These are phyloP conservation scores for Sordariomycetes sp. DNA, from an alignment of 2,329 filamentous ascomycete species.

Conservation along the genomic window DNA sequence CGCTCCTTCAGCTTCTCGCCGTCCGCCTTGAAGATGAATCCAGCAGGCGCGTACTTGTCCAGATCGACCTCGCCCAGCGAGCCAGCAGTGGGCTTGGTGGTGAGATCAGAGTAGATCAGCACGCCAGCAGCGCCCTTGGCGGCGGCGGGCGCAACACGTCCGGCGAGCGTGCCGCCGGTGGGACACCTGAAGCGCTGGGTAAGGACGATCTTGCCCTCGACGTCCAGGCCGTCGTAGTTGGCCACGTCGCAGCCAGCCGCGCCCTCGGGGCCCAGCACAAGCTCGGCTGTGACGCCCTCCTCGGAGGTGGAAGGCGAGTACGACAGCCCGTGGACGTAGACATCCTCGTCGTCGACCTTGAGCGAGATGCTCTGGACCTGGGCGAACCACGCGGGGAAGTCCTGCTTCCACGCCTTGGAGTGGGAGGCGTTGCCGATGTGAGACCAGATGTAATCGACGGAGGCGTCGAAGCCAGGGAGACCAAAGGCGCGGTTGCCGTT, in stretches of 20 bases:
- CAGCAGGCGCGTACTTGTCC: conserved; percentile 10
- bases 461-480: conserved; percentile 37
- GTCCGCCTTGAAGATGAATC: conserved; percentile 17
- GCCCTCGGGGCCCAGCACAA: conserved; percentile 17
- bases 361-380: conserved; percentile 19
- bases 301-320: conserved; percentile 20
- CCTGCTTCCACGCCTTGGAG: conserved; percentile 32
- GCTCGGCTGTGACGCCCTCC: conserved; percentile 15
- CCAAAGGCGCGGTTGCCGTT: conserved; percentile 42
- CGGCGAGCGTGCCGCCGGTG: conserved; percentile 18
- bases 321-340: conserved; percentile 15
- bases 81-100: conserved; percentile 18
- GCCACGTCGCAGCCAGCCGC: conserved; percentile 12
- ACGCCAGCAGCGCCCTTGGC: conserved; percentile 18
- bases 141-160: conserved; percentile 16
- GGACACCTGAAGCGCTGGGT: conserved; percentile 20
- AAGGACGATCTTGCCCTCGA: conserved; percentile 19
- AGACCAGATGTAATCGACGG: conserved; percentile 37
- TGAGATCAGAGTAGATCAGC: conserved; percentile 18
- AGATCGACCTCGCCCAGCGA: conserved; percentile 16
- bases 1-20: conserved; percentile 16
- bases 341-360: conserved; percentile 10
- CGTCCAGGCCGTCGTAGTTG: conserved; percentile 15
- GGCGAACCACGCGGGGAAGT: conserved; percentile 36
- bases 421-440: conserved; percentile 27